Conservation (phyloP, 176 grass and related monocot genomes). For the Typha latifolia region DNA sequence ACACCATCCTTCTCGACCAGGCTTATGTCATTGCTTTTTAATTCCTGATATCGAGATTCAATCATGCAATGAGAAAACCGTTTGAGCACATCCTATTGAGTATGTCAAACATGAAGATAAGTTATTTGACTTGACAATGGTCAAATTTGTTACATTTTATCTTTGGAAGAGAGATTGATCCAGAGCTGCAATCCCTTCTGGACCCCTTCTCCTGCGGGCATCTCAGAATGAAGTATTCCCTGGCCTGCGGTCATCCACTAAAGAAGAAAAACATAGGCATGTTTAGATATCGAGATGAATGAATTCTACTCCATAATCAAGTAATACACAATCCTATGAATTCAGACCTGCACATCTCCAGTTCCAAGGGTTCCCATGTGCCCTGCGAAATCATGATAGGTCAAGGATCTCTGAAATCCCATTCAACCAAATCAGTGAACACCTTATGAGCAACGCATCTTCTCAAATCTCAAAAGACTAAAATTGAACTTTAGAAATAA, state of each 20-base stretch:
- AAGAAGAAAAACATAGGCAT: constrained; percentile 8
- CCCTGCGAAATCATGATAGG: constrained; percentile 75
- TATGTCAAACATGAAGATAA: background rate
- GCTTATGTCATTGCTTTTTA: constrained; percentile 71
- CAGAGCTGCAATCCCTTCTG: constrained; percentile 84
- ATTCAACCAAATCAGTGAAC: constrained; percentile 30
- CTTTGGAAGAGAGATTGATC: constrained; percentile 81
- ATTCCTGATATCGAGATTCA: constrained; percentile 73
- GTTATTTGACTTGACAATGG: background rate
- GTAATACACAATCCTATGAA: background rate
- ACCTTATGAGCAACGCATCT: background rate
- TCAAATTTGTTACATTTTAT: constrained; percentile 61
- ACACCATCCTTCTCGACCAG: constrained; percentile 50
- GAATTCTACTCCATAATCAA: background rate
- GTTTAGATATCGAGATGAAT: background rate
- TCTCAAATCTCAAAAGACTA: background rate
- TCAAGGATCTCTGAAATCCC: constrained; percentile 45
- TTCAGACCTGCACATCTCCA: constrained; percentile 60
- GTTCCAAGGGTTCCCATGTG: constrained; percentile 64
- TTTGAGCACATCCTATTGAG: background rate
- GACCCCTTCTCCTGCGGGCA: constrained; percentile 47
- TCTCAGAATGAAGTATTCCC: constrained; percentile 74
- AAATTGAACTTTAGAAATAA: background rate
- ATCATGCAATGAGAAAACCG: constrained; percentile 35
- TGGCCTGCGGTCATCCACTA: constrained; percentile 89